Conservation (phyloP, 2,329 filamentous ascomycete species). For the Fusarium concolor region DNA sequence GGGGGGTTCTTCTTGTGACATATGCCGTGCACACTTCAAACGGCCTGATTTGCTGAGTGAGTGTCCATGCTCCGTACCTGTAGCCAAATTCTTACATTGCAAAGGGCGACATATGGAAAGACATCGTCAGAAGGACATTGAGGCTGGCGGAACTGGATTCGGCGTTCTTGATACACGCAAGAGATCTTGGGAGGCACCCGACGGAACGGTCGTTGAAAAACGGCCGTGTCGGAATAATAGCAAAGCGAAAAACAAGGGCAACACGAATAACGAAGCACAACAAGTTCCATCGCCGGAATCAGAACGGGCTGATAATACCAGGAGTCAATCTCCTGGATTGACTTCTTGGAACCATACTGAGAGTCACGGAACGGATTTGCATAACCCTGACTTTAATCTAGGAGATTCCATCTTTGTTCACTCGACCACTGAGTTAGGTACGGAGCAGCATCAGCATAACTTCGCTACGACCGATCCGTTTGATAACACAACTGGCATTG, state of each 20-base stretch:
- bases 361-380: background rate
- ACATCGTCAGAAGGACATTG: conserved; percentile 65
- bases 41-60: conserved; percentile 63
- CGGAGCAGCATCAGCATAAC: background rate
- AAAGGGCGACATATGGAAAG: conserved; percentile 68
- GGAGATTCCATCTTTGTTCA: conserved; percentile 10
- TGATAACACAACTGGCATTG: background rate
- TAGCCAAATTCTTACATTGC: conserved; percentile 1
- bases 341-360: background rate
- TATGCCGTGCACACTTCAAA: conserved; percentile 71
- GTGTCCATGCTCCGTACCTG: background rate
- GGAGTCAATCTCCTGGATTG: background rate
- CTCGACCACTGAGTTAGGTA: background rate
- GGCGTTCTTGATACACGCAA: conserved; percentile 66
- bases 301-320: background rate
- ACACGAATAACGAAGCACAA: conserved; percentile 1
- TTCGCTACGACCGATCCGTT: background rate
- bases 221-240: conserved; percentile 33
- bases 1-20: conserved; percentile 65
- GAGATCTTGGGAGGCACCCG: conserved; percentile 65
- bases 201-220: conserved; percentile 64
- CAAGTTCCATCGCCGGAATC: conserved; percentile 8
- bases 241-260: conserved; percentile 10
- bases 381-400: background rate
- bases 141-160: conserved; percentile 64